These are phyloP conservation scores for Boletus vinaceobasis DNA, from an alignment of 768 basidiomycete species.

Conservation along the genomic window DNA sequence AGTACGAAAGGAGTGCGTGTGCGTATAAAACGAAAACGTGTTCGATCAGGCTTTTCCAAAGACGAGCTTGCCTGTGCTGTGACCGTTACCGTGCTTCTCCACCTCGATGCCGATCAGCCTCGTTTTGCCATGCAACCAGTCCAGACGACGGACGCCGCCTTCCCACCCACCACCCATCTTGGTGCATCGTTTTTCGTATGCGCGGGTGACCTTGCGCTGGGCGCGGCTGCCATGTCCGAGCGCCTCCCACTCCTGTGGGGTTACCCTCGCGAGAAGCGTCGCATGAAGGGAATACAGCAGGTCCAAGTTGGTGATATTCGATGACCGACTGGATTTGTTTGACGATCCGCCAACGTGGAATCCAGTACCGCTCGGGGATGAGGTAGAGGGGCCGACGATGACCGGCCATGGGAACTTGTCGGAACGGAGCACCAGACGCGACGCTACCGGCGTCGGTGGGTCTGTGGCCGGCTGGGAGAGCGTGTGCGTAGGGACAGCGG, in stretches of 20 bases:
- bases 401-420: conserved; percentile 63
- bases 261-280: conserved; percentile 53
- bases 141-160: conserved; percentile 61
- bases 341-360: conserved; percentile 29
- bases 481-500: conserved; percentile 52
- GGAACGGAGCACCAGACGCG: conserved; percentile 49
- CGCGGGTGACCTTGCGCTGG: conserved; percentile 56
- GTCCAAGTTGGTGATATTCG: conserved; percentile 57
- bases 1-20: conserved; percentile 4
- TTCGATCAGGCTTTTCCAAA: conserved; percentile 40
- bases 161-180: conserved; percentile 68
- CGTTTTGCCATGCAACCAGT: conserved; percentile 64
- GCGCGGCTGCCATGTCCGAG: conserved; percentile 53
- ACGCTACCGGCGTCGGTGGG: conserved; percentile 46
- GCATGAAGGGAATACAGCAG: conserved; percentile 58
- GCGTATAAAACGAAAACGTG: background rate
- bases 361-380: conserved; percentile 22
- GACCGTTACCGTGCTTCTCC: conserved; percentile 40
- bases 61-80: conserved; percentile 45
- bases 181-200: conserved; percentile 61
- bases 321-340: conserved; percentile 21
- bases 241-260: conserved; percentile 61
- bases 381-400: conserved; percentile 39
- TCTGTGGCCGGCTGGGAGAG: conserved; percentile 64
- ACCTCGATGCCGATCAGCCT: conserved; percentile 60